These are phyloP conservation scores for Thermothielavioides terrestris DNA, from an alignment of 495 filamentous ascomycete species.

Conservation along the genomic window DNA sequence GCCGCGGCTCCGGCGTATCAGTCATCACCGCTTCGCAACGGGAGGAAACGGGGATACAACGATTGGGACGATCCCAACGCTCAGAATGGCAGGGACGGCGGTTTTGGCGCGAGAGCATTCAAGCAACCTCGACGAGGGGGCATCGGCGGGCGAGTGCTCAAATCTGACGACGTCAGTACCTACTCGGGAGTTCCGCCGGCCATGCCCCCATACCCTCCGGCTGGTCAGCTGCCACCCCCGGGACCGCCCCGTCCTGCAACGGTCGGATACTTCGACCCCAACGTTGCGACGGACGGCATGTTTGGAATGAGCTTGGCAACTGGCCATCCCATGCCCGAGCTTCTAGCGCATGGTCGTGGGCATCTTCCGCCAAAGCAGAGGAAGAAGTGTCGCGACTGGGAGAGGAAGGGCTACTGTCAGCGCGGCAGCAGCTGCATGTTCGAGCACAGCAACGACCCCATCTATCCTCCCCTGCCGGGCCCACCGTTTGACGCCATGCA, in stretches of 20 bases:
- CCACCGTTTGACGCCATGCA: neutral
- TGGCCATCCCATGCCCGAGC: constrained; percentile 49
- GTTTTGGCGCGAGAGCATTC: constrained; percentile 41
- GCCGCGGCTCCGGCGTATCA: constrained; percentile 3
- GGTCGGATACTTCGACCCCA: constrained; percentile 42
- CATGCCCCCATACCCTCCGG: constrained; percentile 4
- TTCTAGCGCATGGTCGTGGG: constrained; percentile 36
- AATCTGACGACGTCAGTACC: constrained; percentile 25
- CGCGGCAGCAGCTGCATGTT: constrained; percentile 64
- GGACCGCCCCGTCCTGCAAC: neutral
- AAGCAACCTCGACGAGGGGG: constrained; percentile 70
- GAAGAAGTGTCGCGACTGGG: constrained; percentile 75
- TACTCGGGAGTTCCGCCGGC: neutral
- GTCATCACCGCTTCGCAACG: constrained; percentile 9
- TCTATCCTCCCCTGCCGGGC: constrained; percentile 8
- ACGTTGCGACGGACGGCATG: constrained; percentile 63
- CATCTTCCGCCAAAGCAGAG: constrained; percentile 26
- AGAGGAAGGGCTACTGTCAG: constrained; percentile 78
- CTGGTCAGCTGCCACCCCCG: neutral
- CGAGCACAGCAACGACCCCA: constrained; percentile 54
- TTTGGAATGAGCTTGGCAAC: constrained; percentile 5
- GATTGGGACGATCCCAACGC: constrained; percentile 33
- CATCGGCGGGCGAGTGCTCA: constrained; percentile 46
- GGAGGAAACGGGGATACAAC: constrained; percentile 23
- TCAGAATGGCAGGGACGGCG: constrained; percentile 15